These are phyloP conservation scores for Trichoderma citrinoviride DNA, from an alignment of 2,329 filamentous ascomycete genomes.

Conservation along the genomic window DNA sequence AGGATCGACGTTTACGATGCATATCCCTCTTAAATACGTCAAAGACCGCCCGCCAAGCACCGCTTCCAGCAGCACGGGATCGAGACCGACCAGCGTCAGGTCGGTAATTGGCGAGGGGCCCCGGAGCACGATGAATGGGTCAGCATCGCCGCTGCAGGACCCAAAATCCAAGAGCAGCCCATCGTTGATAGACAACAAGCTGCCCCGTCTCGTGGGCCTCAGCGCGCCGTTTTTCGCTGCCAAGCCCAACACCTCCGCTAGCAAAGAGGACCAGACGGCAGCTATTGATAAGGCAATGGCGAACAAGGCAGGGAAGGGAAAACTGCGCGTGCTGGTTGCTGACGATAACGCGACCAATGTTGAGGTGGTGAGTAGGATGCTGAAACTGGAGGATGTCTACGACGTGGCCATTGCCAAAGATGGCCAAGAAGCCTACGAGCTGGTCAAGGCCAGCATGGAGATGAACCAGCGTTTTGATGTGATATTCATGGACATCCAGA, in stretches of 20 bases:
- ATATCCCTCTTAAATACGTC: constrained; percentile 75
- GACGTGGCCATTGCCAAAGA: constrained; percentile 87
- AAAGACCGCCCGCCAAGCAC: constrained; percentile 57
- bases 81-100: constrained; percentile 47
- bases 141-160: constrained; percentile 23
- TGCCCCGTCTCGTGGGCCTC: constrained; percentile 78
- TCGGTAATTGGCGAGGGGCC: constrained; percentile 41
- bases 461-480: constrained; percentile 72
- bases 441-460: constrained; percentile 79
- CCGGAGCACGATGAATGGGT: constrained; percentile 32
- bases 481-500: constrained; percentile 95
- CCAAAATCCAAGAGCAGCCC: constrained; percentile 21
- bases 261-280: constrained; percentile 59
- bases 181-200: constrained; percentile 32
- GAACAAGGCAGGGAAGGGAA: constrained; percentile 56
- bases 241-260: constrained; percentile 35
- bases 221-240: constrained; percentile 77
- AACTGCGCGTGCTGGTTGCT: constrained; percentile 79
- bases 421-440: constrained; percentile 82
- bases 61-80: constrained; percentile 53
- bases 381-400: constrained; percentile 75
- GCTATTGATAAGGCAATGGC: constrained; percentile 64
- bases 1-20: constrained; percentile 79
- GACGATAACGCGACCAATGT: constrained; percentile 64
- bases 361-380: constrained; percentile 58